Base-by-base conservation (phyloP, 306 rosid genomes). In the Lathyrus tuberosus region DNA sequence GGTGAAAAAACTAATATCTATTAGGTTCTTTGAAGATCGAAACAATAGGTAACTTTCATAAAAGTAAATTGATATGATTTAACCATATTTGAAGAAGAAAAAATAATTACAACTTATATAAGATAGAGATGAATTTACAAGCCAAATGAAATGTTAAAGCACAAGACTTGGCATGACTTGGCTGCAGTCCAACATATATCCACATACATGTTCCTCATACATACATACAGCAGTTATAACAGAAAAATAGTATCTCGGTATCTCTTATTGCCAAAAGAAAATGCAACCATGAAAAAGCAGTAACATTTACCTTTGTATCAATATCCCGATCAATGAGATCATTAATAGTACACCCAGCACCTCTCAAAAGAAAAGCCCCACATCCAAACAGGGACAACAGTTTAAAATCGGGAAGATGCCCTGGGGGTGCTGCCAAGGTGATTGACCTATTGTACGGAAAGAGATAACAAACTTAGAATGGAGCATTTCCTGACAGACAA, bases 301-400 rank as follows among this genome's bases (percentile, higher is more conserved):
- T 31, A 33, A 17, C 47, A 28, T 38, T 67, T 78, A 84, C 98
- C 90, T 53, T 85, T 52, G 81, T 81, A 77, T 93, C 98, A 69
- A 93, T 90, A 69, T 93, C 95, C 47, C 79, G 90, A 72, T 88
- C 97, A 58, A 93, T 83, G 46, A 94, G 94, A 68, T 93, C 98
- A 65, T 93, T 93, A 60, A 90, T 5, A 41, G 97, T 93, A 82
- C 94, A 93, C 12, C 96, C 96, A 8, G 95, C 96, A 8, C 96
- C 97, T 82, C 98, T 83, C 33, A 90, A 78, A 75, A 93, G 95
- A 79, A 93, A 76, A 49, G 96, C 91, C 47, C 97, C 97, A 65
- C 86, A 84, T 59, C 91, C 98, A 82, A 93, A 90, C 56, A 90
- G 70, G 13, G 73, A 47, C 81, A 93, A 10, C 86, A 90, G 81